A percentile compares a stretch with the other conserved stretches of the same genome.
These are phyloP conservation scores for Oryza punctata DNA, from an alignment of 176 grass and related monocot genomes.

Conservation along the genomic window DNA sequence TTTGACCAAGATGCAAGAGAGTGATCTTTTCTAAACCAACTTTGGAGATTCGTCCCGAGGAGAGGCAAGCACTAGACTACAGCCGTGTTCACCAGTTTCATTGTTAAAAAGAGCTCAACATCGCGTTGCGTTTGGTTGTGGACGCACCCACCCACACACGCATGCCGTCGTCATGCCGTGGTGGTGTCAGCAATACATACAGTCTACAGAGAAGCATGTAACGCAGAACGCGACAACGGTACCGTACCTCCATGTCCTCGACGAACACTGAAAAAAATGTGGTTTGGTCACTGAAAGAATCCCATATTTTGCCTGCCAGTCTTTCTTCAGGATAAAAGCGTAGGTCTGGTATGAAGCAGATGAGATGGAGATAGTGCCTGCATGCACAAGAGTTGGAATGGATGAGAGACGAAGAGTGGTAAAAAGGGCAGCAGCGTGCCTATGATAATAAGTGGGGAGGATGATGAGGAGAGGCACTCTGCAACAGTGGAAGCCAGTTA, in stretches of 20 bases:
- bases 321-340: background rate
- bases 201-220: background rate
- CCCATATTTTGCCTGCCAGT: background rate
- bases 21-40: too few species aligned
- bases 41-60: too few species aligned
- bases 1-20: too few species aligned
- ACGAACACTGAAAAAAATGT: background rate
- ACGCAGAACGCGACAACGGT: background rate
- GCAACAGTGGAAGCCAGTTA: conserved; percentile 34
- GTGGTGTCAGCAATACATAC: background rate
- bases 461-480: conserved; percentile 35
- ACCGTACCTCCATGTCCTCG: background rate
- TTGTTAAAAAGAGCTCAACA: too few species aligned
- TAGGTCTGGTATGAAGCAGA: background rate
- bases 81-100: too few species aligned
- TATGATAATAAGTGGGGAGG: background rate
- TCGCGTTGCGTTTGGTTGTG: too few species aligned
- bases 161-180: too few species aligned
- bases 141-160: too few species aligned
- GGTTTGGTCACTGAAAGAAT: background rate
- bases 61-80: too few species aligned
- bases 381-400: background rate
- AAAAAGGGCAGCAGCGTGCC: conserved; percentile 17
- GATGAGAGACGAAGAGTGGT: background rate
- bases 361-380: background rate